Conservation (phyloP, 345 rosid species). For the Pugionium dolabratum region DNA sequence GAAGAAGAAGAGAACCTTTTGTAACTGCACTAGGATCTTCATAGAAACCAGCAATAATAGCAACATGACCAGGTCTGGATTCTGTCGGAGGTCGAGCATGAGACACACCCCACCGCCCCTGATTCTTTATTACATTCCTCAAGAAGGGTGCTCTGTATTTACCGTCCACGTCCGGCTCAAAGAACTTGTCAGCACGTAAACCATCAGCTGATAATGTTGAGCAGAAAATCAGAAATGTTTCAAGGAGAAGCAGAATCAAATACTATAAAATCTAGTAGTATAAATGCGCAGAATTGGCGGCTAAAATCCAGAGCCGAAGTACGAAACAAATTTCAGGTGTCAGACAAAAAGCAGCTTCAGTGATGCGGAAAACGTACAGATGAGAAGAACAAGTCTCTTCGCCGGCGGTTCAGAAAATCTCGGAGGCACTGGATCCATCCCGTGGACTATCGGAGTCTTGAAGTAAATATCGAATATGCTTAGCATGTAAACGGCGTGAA, state of each 20-base stretch:
- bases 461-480: constrained; percentile 72
- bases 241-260: constrained; percentile 5
- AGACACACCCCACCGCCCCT: constrained; percentile 96
- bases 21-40: constrained; percentile 99
- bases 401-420: constrained; percentile 73
- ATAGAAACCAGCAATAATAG: constrained; percentile 94
- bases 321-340: too few relatives aligned
- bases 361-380: constrained; percentile 47
- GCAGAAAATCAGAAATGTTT: not conserved
- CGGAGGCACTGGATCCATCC: constrained; percentile 83
- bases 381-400: constrained; percentile 83
- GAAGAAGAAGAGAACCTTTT: constrained; percentile 50
- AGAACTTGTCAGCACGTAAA: constrained; percentile 93
- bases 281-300: too few relatives aligned
- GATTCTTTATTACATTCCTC: constrained; percentile 68
- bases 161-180: constrained; percentile 78
- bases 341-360: too few relatives aligned
- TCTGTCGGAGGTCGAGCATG: constrained; percentile 99
- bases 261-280: not conserved
- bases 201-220: constrained; percentile 73
- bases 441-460: constrained; percentile 95
- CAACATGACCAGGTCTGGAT: constrained; percentile 96
- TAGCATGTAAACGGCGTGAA: constrained; percentile 65
- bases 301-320: too few relatives aligned
- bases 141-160: constrained; percentile 84